Conservation (phyloP, 1,284 basidiomycete species). For the Cutaneotrichosporon dermatis region DNA sequence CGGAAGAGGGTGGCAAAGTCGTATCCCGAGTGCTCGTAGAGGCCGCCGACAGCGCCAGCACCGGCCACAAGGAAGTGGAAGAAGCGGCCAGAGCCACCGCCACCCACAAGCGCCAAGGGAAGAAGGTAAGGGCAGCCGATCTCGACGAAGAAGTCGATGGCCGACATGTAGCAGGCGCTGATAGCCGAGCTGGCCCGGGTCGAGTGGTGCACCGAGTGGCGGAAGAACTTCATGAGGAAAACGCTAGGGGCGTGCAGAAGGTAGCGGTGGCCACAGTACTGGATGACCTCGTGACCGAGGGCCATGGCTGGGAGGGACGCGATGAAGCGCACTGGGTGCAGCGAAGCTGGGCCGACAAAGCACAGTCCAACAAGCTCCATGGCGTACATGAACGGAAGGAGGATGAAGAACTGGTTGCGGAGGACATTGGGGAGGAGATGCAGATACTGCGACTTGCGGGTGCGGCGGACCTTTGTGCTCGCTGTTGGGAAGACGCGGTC, state of each 20-base stretch:
- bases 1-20: neutral
- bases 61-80: constrained; percentile 1
- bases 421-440: neutral
- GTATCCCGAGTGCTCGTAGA: neutral
- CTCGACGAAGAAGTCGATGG: constrained; percentile 1
- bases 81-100: neutral
- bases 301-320: neutral
- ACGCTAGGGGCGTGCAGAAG: neutral
- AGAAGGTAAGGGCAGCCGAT: neutral
- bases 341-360: neutral
- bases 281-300: neutral
- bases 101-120: neutral
- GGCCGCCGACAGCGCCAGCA: neutral
- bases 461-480: neutral
- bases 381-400: neutral
- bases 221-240: constrained; percentile 1
- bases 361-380: neutral
- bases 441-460: neutral
- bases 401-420: neutral
- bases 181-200: neutral
- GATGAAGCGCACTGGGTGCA: neutral
- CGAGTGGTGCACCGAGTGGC: neutral
- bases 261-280: neutral
- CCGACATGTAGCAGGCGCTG: neutral
- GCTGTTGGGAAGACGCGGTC: no score